Evolutionary conservation across 371 early-diverging fungal genomes (phyloP).

Genomic region (Rhizopus sp.): DNA sequence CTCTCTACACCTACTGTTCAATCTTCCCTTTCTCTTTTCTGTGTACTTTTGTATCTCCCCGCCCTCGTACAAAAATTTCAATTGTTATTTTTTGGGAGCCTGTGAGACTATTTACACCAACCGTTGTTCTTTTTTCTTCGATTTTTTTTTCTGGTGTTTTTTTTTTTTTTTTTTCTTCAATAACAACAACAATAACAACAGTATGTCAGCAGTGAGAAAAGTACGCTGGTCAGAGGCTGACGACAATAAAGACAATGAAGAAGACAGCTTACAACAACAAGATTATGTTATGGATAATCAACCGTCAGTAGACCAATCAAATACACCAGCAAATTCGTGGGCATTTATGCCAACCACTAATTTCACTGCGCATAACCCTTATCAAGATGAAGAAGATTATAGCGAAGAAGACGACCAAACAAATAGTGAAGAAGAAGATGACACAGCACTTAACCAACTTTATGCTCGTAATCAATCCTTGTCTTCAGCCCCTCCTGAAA

Average conservation of each 20-base stretch:
- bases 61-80: too few species aligned
- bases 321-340: constrained; percentile 13
- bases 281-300: constrained; percentile 1
- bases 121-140: too few species aligned
- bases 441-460: constrained; percentile 35
- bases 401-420: constrained; percentile 37
- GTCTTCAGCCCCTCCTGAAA: constrained; percentile 47
- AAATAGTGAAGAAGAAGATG: constrained; percentile 33
- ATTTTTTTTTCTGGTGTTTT: constrained; percentile 3
- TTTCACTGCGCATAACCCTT: constrained; percentile 18
- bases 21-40: too few species aligned
- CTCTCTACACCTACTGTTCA: too few species aligned
- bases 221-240: constrained; percentile 37
- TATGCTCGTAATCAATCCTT: constrained; percentile 40
- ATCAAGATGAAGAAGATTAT: constrained; percentile 27
- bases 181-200: constrained; percentile 3
- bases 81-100: too few species aligned
- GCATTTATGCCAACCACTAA: constrained; percentile 19
- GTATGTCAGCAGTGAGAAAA: constrained; percentile 32
- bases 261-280: neutral
- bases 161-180: constrained; percentile 1
- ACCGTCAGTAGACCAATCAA: neutral
- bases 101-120: too few species aligned
- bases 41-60: too few species aligned
- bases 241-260: constrained; percentile 14